phyloP scores from a whole-genome alignment of 371 early-diverging fungal genomes.

The Haplosporangium sp. region DNA sequence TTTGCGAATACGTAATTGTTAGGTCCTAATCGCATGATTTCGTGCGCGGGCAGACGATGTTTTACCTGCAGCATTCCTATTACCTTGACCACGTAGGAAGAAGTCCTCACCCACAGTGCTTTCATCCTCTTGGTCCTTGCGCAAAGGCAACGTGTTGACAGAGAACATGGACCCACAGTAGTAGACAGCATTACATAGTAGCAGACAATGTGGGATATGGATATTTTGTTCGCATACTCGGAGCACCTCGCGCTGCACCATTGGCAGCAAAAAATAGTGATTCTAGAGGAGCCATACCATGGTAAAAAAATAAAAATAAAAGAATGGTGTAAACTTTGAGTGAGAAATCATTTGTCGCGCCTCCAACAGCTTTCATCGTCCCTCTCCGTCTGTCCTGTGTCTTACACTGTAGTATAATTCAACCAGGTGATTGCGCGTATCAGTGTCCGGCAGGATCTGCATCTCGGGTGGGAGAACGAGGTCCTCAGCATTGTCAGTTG shows the following conservation, averaged over 20 bases:
- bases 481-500: constrained; percentile 16
- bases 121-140: constrained; percentile 43
- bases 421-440: constrained; percentile 15
- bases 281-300: constrained; percentile 17
- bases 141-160: constrained; percentile 16
- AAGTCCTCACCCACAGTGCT: constrained; percentile 54
- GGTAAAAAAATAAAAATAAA: too few species aligned
- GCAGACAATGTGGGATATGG: constrained; percentile 45
- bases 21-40: background rate
- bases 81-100: constrained; percentile 52
- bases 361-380: background rate
- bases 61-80: background rate
- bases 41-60: too few species aligned
- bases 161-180: constrained; percentile 55
- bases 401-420: constrained; percentile 32
- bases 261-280: constrained; percentile 32
- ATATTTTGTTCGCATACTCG: constrained; percentile 47
- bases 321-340: background rate
- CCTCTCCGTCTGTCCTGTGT: background rate
- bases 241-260: constrained; percentile 47
- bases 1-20: background rate
- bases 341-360: too few species aligned
- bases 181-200: constrained; percentile 51
- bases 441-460: constrained; percentile 19
- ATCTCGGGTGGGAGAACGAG: constrained; percentile 28